A percentile compares a stretch with the other conserved stretches of the same genome.
phyloP scores from a whole-genome alignment of 805 yeast species.

The Candida endomychidarum region DNA sequence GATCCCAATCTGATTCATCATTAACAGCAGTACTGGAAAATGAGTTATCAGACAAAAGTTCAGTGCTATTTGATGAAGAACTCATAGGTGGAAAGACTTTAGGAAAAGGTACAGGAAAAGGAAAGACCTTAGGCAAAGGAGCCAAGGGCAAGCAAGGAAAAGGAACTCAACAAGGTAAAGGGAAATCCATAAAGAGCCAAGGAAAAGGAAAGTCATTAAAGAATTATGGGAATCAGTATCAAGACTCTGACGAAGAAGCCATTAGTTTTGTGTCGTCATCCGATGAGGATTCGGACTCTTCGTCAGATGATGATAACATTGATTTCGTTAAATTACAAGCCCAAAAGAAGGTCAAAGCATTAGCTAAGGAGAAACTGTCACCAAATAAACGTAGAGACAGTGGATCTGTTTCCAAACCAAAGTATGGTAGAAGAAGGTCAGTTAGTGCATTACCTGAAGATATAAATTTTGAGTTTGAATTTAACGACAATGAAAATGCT shows the following conservation, averaged over 20 bases:
- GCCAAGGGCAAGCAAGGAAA: too few species aligned
- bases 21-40: slow-evolving; percentile 39
- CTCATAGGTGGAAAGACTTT: background rate
- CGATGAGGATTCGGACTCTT: slow-evolving; percentile 33
- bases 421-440: slow-evolving; percentile 36
- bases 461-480: slow-evolving; percentile 42
- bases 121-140: background rate
- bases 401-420: slow-evolving; percentile 20
- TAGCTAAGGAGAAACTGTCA: slow-evolving; percentile 27
- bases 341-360: slow-evolving; percentile 57
- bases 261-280: slow-evolving; percentile 15
- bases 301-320: slow-evolving; percentile 63
- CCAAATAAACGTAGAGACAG: slow-evolving; percentile 9
- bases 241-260: slow-evolving; percentile 3
- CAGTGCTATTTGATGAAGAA: slow-evolving; percentile 7
- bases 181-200: background rate
- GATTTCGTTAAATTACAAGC: slow-evolving; percentile 74
- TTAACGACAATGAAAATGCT: slow-evolving; percentile 28
- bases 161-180: slow-evolving; percentile 12
- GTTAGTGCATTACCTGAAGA: slow-evolving; percentile 44
- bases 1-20: slow-evolving; percentile 39
- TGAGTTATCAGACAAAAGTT: slow-evolving; percentile 17
- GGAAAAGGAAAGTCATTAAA: slow-evolving; percentile 9
- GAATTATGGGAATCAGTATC: background rate
- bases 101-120: slow-evolving; percentile 4